Evolutionary conservation across 306 rosid species (phyloP), one percentile per base, ranked within the genome.

Genomic region (Cucumis sativus): DNA sequence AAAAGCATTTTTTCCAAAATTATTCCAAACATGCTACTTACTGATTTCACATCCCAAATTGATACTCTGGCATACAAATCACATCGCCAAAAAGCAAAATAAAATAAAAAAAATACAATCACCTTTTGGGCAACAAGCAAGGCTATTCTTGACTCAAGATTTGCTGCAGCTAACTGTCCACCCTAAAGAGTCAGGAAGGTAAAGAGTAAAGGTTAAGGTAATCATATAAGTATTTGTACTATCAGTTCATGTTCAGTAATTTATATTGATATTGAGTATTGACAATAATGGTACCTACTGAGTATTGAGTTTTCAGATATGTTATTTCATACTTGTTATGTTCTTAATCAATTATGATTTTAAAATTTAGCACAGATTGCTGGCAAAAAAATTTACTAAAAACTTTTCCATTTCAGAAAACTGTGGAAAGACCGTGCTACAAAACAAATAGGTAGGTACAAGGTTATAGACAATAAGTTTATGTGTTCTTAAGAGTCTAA

Each of bases 101-200:
- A 47, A 47, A 47, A 47, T 12, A 7, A 43, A 43, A 43, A 41
- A n/a, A 2, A 52, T 18, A 59, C 16, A 71, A 16, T 82, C 78
- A 94, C 97, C 93, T 91, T 91, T 86, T 85, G 90, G 75, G 98
- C 98, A 47, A 89, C 96, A 76, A 94, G 96, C 88, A 94, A 82
- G 79, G 97, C 98, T 18, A 87, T 91, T 88, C 91, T 81, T 64
- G 98, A 88, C 82, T 94, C 98, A 30, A 94, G 81, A 87, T 91
- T 91, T 78, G 89, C 83, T 78, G 86, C 84, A 60, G 93, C 93
- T 74, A 91, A 79, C 56, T 94, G 96, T 67, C 98, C 98, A 80
- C 97, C 96, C 98, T 94, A 86, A 78, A 81, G 20, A 84, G 80
- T 79, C 75, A 85, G 76, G 70, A 69, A 83, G 56, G 75, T 82